phyloP scores from a whole-genome alignment of 192 early-diverging fungal genomes.

The Umbelopsis sp. region DNA sequence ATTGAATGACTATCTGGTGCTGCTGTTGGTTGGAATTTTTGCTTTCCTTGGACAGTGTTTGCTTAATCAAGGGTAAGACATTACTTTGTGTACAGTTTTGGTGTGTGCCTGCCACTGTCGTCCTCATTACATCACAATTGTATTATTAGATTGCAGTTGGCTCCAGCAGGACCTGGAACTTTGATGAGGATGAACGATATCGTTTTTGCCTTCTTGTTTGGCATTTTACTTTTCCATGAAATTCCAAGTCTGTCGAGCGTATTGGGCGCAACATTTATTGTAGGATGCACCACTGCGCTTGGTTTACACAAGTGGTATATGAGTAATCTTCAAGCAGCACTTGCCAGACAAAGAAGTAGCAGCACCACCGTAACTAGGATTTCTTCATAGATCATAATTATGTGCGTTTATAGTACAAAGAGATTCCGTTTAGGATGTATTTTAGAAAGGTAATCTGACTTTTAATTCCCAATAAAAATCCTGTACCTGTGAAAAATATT shows the following conservation, averaged over 20 bases:
- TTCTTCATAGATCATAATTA: not conserved
- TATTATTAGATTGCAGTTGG: conserved; percentile 61
- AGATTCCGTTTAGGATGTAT: too few species aligned
- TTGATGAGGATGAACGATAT: conserved; percentile 83
- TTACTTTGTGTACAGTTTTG: not conserved
- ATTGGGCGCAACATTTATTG: conserved; percentile 65
- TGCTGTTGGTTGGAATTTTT: conserved; percentile 53
- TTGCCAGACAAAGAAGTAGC: not conserved
- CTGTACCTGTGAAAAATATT: conserved; percentile 2
- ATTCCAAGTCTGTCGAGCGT: conserved; percentile 55
- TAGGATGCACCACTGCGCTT: conserved; percentile 60
- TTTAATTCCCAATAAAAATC: not conserved
- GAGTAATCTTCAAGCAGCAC: not conserved
- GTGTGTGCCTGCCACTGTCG: not conserved
- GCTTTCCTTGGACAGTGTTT: conserved; percentile 77
- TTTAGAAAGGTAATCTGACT: too few species aligned
- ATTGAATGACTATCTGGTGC: conserved; percentile 46
- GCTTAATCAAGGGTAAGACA: conserved; percentile 64
- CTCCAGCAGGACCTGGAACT: conserved; percentile 67
- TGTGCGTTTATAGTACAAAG: not conserved
- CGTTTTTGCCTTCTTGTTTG: conserved; percentile 78
- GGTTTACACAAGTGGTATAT: conserved; percentile 61
- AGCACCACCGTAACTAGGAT: not conserved
- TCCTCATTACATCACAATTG: not conserved
- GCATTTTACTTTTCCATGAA: conserved; percentile 69